Percentiles rank a stretch among this genome's conserved stretches.
These are phyloP conservation scores for Suhomyces kunorum DNA, from an alignment of 1,139 yeast species.

Conservation along the genomic window DNA sequence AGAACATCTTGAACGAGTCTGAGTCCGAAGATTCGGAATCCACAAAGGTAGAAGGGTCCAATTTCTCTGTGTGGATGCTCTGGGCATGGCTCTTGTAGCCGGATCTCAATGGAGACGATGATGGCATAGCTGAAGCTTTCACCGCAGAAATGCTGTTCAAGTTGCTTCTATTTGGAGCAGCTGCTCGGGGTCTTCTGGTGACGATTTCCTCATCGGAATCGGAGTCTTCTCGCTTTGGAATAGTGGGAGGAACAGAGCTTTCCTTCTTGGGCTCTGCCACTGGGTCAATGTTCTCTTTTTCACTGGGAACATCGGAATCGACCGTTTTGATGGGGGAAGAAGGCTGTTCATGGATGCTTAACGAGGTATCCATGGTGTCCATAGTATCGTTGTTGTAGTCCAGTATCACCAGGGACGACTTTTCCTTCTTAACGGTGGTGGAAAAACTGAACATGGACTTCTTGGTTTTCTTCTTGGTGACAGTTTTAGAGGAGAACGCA, in stretches of 20 bases:
- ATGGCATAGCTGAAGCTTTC: conserved; percentile 24
- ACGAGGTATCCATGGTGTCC: conserved; percentile 12
- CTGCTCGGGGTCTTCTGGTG: conserved; percentile 41
- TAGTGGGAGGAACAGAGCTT: neutral
- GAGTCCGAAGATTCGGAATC: conserved; percentile 31
- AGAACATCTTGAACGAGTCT: conserved; percentile 68
- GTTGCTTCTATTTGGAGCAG: conserved; percentile 16
- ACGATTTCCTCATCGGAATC: conserved; percentile 56
- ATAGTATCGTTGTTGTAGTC: conserved; percentile 9
- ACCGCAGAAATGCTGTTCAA: conserved; percentile 22
- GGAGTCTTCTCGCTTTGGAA: conserved; percentile 23
- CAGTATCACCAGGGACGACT: conserved; percentile 13
- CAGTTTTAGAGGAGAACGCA: conserved; percentile 10
- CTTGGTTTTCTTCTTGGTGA: conserved; percentile 15
- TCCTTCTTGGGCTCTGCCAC: conserved; percentile 1
- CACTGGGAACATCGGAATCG: conserved; percentile 8
- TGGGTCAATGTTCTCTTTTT: conserved; percentile 13
- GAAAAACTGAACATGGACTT: conserved; percentile 30
- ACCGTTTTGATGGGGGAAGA: conserved; percentile 16
- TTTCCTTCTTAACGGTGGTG: conserved; percentile 25
- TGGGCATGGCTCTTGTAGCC: conserved; percentile 19
- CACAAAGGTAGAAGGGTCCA: conserved; percentile 47
- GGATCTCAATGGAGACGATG: conserved; percentile 29
- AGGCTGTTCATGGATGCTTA: conserved; percentile 16
- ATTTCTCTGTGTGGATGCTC: conserved; percentile 41